These are phyloP conservation scores for Ottelia alismoides DNA, from an alignment of 106 monocot genomes.

Conservation along the genomic window DNA sequence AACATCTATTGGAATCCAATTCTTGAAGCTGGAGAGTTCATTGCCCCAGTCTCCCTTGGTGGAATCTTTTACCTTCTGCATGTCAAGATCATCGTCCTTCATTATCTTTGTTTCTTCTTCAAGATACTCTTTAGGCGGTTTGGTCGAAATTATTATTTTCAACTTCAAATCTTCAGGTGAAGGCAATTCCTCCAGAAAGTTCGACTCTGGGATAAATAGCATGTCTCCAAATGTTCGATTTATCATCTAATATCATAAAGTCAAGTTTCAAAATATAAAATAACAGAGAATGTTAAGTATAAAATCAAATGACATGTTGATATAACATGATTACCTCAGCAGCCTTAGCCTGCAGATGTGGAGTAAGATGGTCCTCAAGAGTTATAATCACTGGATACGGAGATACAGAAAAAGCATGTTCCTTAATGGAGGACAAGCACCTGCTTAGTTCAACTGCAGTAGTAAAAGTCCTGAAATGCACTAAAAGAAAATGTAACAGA, in stretches of 20 bases:
- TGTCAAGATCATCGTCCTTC: neutral
- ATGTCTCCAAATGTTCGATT: slow-evolving; percentile 41
- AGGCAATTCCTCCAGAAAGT: slow-evolving; percentile 29
- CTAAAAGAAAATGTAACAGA: too few species aligned
- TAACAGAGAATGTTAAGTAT: neutral
- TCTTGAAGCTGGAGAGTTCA: neutral
- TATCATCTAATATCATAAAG: slow-evolving; percentile 3
- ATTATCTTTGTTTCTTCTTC: neutral
- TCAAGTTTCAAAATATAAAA: neutral
- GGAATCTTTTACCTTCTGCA: neutral
- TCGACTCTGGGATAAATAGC: slow-evolving; percentile 20
- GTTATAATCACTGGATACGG: slow-evolving; percentile 77
- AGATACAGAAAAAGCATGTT: slow-evolving; percentile 62
- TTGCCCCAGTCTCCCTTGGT: slow-evolving; percentile 1
- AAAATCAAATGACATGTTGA: neutral
- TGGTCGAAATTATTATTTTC: slow-evolving; percentile 26
- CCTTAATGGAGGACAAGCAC: slow-evolving; percentile 60
- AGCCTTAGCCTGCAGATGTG: slow-evolving; percentile 66
- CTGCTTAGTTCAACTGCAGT: slow-evolving; percentile 50
- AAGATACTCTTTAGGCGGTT: slow-evolving; percentile 28
- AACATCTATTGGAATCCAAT: neutral
- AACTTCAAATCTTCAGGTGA: slow-evolving; percentile 38
- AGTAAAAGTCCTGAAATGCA: slow-evolving; percentile 45
- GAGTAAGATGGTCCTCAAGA: slow-evolving; percentile 73
- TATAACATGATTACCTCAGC: slow-evolving; percentile 28